Evolutionary conservation across 345 rosid species (phyloP).

Genomic region (Brassica napus): Da-Ae NC_063440.1:23156501-23157000

Average conservation of each 20-base stretch:
- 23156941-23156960: background rate
- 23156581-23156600: constrained; percentile 39
- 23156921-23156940: too few species aligned
- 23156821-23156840: too few species aligned
- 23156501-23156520: constrained; percentile 31
- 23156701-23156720: too few species aligned
- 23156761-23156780: too few species aligned
- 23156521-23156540: constrained; percentile 15
- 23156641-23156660: constrained; percentile 19
- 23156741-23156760: too few species aligned
- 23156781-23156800: too few species aligned
- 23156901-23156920: too few species aligned
- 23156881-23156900: too few species aligned
- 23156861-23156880: too few species aligned
- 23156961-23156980: background rate
- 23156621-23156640: constrained; percentile 35
- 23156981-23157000: background rate
- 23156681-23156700: background rate
- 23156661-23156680: constrained; percentile 10
- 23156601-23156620: constrained; percentile 38
- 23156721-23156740: too few species aligned
- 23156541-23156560: constrained; percentile 13
- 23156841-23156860: too few species aligned
- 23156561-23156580: constrained; percentile 39
- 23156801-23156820: too few species aligned